Evolutionary conservation across 345 rosid genomes (phyloP).

Genomic region (Dipteronia dyeriana): DNA sequence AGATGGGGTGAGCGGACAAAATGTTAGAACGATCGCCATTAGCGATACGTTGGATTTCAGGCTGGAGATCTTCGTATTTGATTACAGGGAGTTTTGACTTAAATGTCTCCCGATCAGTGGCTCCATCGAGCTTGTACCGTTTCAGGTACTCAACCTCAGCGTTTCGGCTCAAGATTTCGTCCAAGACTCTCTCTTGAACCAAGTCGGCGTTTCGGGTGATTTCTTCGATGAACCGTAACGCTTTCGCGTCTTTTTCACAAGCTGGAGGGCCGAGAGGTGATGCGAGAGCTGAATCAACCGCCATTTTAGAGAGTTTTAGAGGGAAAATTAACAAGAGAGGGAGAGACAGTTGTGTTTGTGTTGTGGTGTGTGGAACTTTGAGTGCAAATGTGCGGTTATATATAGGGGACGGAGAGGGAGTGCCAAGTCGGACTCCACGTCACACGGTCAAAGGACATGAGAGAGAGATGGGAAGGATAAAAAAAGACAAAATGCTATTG

Average conservation of each 20-base stretch:
- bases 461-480: not conserved
- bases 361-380: conserved; percentile 10
- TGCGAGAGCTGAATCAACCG: conserved; percentile 59
- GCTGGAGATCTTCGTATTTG: conserved; percentile 83
- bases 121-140: conserved; percentile 53
- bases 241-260: conserved; percentile 73
- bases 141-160: conserved; percentile 69
- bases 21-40: conserved; percentile 88
- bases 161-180: conserved; percentile 69
- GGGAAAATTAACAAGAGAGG: not conserved
- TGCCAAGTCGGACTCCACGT: conserved; percentile 41
- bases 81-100: conserved; percentile 74
- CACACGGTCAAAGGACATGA: not conserved
- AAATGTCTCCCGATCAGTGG: conserved; percentile 66
- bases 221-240: conserved; percentile 75
- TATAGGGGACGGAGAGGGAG: conserved; percentile 38
- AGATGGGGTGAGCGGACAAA: conserved; percentile 79
- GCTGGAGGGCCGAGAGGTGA: conserved; percentile 78
- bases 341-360: conserved; percentile 16
- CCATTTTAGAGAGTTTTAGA: conserved; percentile 41
- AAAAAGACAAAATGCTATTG: not conserved
- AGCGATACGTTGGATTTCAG: conserved; percentile 92
- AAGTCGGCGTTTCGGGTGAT: conserved; percentile 64
- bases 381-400: conserved; percentile 30
- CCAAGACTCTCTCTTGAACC: conserved; percentile 62